These are phyloP conservation scores for Camellia lanceoleosa DNA, from an alignment of 148 eudicot genomes.

Conservation along the genomic window DNA sequence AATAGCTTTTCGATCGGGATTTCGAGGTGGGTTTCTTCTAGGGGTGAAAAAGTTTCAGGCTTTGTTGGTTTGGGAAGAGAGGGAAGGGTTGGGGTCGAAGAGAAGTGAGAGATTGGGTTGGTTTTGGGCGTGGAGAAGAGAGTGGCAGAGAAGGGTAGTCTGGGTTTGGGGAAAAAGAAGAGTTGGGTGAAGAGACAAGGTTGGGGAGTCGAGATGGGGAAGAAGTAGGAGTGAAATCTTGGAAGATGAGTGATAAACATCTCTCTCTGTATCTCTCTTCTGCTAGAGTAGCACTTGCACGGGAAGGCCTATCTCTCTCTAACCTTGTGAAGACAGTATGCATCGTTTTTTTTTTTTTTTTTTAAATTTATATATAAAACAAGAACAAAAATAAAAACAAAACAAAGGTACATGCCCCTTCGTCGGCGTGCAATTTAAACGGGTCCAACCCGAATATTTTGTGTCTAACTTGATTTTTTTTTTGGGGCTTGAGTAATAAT, in stretches of 20 bases:
- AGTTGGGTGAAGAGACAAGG: constrained; percentile 2
- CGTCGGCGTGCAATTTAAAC: too few species aligned
- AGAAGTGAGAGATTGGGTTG: constrained; percentile 39
- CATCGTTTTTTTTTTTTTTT: too few species aligned
- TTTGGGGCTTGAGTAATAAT: too few species aligned
- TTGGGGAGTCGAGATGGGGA: constrained; percentile 14
- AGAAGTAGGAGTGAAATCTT: constrained; percentile 16
- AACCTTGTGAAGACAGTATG: too few species aligned
- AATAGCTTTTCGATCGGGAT: constrained; percentile 68
- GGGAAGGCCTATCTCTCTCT: too few species aligned
- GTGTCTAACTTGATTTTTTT: too few species aligned
- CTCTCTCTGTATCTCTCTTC: not conserved
- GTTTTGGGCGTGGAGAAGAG: constrained; percentile 22
- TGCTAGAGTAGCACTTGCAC: not conserved
- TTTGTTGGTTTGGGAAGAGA: constrained; percentile 15
- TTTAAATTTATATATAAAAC: too few species aligned
- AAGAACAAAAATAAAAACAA: too few species aligned
- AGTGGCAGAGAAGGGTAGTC: constrained; percentile 21
- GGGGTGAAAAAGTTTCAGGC: constrained; percentile 13
- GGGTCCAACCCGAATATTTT: too few species aligned
- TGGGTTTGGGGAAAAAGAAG: constrained; percentile 14
- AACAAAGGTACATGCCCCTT: too few species aligned
- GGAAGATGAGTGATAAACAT: constrained; percentile 38
- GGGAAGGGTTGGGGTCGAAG: constrained; percentile 31
- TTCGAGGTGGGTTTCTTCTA: constrained; percentile 33